Conservation (phyloP, 345 rosid genomes). For the Cochlearia excelsa region DNA sequence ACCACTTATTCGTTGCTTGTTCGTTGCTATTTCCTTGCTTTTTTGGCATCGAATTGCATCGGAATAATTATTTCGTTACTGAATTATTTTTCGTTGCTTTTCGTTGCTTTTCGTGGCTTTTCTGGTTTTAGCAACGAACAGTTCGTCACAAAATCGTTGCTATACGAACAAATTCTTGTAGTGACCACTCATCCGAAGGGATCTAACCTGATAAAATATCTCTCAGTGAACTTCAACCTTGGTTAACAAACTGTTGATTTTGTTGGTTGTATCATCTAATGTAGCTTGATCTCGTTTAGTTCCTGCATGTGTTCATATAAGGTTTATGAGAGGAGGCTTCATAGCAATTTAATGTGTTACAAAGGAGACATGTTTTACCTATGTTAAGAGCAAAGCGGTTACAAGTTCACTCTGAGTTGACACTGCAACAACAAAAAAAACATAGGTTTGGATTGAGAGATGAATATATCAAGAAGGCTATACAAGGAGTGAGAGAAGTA, state of each 20-base stretch:
- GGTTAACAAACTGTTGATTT: constrained; percentile 71
- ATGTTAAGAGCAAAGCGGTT: constrained; percentile 79
- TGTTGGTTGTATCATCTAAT: constrained; percentile 62
- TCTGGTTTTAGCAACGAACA: too few species aligned
- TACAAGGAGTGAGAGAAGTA: neutral
- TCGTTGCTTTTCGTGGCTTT: too few species aligned
- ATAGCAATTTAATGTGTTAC: constrained; percentile 3
- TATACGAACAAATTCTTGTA: too few species aligned
- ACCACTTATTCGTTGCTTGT: too few species aligned
- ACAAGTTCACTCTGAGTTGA: constrained; percentile 74
- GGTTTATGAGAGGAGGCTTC: neutral
- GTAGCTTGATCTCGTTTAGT: constrained; percentile 73
- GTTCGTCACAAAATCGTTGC: too few species aligned
- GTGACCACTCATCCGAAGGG: constrained; percentile 76
- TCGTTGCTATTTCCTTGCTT: too few species aligned
- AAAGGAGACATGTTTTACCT: constrained; percentile 45
- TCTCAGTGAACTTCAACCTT: constrained; percentile 49
- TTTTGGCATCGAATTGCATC: too few species aligned
- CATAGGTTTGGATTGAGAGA: neutral
- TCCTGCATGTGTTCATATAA: constrained; percentile 55
- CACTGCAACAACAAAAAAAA: constrained; percentile 43
- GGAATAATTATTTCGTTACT: too few species aligned
- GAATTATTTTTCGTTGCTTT: too few species aligned
- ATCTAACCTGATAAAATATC: constrained; percentile 66
- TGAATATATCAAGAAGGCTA: neutral